Evolutionary conservation across 116 monocot genomes (phyloP).

Genomic region (Cymodocea nodosa): DNA sequence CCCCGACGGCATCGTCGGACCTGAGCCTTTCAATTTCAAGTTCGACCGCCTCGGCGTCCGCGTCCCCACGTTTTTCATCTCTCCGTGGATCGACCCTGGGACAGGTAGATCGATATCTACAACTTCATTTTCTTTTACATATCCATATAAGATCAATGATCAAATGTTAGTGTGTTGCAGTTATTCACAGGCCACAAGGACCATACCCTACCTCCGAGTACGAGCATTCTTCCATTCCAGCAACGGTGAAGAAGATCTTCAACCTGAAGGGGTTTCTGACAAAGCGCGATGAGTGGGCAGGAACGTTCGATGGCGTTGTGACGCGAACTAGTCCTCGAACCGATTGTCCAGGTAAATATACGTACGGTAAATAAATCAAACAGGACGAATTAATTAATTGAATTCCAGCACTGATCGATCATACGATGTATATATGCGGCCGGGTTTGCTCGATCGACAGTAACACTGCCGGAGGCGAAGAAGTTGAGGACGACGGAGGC

Average conservation of each 20-base stretch:
- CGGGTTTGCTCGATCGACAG: too few species aligned
- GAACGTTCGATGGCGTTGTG: conserved; percentile 74
- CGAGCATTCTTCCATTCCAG: conserved; percentile 94
- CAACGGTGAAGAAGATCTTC: conserved; percentile 90
- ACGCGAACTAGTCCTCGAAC: conserved; percentile 22
- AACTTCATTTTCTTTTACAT: too few species aligned
- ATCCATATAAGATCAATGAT: too few species aligned
- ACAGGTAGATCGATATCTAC: too few species aligned
- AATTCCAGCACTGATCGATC: too few species aligned
- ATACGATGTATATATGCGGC: too few species aligned
- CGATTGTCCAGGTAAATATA: conserved; percentile 51
- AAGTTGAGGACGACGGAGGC: conserved; percentile 44
- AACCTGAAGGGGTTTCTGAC: conserved; percentile 56
- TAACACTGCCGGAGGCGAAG: conserved; percentile 47
- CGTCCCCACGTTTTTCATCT: conserved; percentile 73
- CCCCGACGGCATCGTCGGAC: conserved; percentile 66
- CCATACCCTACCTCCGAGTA: conserved; percentile 61
- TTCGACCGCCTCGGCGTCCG: conserved; percentile 87
- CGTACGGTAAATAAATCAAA: conserved; percentile 6
- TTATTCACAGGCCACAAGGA: conserved; percentile 54
- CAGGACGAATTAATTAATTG: background rate
- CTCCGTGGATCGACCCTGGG: conserved; percentile 81
- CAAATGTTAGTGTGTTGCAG: conserved; percentile 10
- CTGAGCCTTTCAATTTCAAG: conserved; percentile 57
- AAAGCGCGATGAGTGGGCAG: conserved; percentile 80